Base-by-base conservation (phyloP, 2,329 filamentous ascomycete species). In the Penicillium sumatraense region DNA sequence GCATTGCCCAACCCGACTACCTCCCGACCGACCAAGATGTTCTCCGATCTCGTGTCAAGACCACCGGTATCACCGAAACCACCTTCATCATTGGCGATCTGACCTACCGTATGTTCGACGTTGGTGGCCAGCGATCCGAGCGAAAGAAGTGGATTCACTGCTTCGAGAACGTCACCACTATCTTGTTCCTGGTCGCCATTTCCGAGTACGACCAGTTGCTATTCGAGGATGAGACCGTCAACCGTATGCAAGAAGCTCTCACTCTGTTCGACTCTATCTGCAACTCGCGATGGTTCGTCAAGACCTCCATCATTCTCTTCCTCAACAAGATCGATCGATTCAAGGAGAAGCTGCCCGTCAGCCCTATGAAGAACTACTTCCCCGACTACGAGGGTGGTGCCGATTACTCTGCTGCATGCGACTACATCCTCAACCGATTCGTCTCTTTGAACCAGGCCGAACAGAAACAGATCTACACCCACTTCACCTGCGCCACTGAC, bases 91-190 rank as follows among this genome's bases (percentile, higher is more conserved):
- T 96, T 64, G 92, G 91, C 64, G 90, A 96, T 69, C 82, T 97
- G 62, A 96, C 92, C 54, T 97, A 96, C 81, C 87, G 92, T 65
- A 96, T 97, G 93, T 96, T 96, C 78, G 93, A 97, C 70, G 93
- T 97, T 42, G 93, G 93, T 83, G 93, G 93, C 63, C 93, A 96
- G 78, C 86, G 93, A 74, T 96, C 91, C 6, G 93, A 97, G 79
- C 88, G 93, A 74, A 97, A 97, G 89, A 97, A 97, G 86, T 97
- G 93, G 93, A 97, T 97, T 68, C 93, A 97, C 81, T 96, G 93
- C 81, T 97, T 97, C 78, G 93, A 97, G 81, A 96, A 97, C 69
- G 93, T 97, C 70, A 96, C 92, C 8, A 96, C 93, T 9, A 96
- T 97, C 67, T 89, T 97, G 35, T 97, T 97, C 87, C 81, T 96